A percentile compares a stretch with the other conserved stretches of the same genome.
These are phyloP conservation scores for Cynanchum wilfordii DNA, from an alignment of 257 asterid species.

Conservation along the genomic window DNA sequence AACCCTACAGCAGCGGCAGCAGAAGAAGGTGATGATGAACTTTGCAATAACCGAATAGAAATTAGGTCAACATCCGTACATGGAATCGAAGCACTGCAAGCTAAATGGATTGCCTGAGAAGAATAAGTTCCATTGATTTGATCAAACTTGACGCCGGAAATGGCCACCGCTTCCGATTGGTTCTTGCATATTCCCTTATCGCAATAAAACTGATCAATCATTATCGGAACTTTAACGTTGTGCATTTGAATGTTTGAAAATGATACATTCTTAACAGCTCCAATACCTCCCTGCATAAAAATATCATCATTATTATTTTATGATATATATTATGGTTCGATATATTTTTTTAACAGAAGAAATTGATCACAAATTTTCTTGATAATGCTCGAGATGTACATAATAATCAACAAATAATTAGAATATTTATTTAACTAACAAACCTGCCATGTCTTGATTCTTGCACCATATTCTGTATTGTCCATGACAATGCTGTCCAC, in stretches of 20 bases:
- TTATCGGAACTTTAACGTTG: conserved; percentile 57
- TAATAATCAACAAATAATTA: too few relatives aligned
- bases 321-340: too few relatives aligned
- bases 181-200: conserved; percentile 63
- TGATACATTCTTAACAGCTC: conserved; percentile 58
- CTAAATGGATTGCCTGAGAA: conserved; percentile 54
- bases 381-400: too few relatives aligned
- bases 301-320: too few relatives aligned
- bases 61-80: conserved; percentile 47
- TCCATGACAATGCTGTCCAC: conserved; percentile 52
- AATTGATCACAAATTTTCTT: too few relatives aligned
- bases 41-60: conserved; percentile 41
- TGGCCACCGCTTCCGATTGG: conserved; percentile 66
- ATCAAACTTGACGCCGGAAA: conserved; percentile 48
- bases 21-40: conserved; percentile 19
- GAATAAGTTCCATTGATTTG: conserved; percentile 62
- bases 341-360: too few relatives aligned
- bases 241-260: conserved; percentile 54
- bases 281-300: conserved; percentile 56
- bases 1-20: too few relatives aligned
- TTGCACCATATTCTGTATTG: conserved; percentile 65
- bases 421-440: not conserved
- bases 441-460: conserved; percentile 96
- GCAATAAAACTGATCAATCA: conserved; percentile 74
- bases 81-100: conserved; percentile 70